Conservation (phyloP, 371 early-diverging fungal species). For the Batkoa obscura region DNA sequence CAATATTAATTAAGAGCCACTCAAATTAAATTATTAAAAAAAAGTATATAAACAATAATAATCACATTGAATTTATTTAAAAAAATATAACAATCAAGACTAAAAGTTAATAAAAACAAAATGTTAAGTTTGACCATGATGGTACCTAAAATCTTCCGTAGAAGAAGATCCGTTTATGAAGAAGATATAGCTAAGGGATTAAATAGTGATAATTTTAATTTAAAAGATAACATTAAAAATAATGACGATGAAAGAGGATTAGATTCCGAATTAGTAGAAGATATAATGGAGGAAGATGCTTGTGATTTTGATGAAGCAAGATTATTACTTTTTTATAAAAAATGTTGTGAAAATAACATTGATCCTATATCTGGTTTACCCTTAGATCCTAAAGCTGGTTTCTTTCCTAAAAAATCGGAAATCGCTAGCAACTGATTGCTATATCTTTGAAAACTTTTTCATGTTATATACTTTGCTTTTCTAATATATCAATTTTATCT, state of each 20-base stretch:
- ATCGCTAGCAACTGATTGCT: too few species aligned
- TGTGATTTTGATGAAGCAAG: conserved; percentile 66
- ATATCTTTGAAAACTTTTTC: too few species aligned
- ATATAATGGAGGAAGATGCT: conserved; percentile 49
- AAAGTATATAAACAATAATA: too few species aligned
- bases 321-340: conserved; percentile 45
- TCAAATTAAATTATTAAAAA: too few species aligned
- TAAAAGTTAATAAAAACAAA: not conserved
- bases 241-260: conserved; percentile 54
- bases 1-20: too few species aligned
- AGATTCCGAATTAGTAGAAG: conserved; percentile 40
- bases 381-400: conserved; percentile 40
- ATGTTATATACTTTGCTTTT: too few species aligned
- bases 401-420: not conserved
- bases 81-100: too few species aligned
- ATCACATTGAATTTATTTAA: too few species aligned
- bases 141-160: not conserved
- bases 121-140: not conserved
- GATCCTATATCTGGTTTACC: conserved; percentile 63
- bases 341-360: conserved; percentile 49
- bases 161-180: conserved; percentile 8
- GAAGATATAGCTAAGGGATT: conserved; percentile 47
- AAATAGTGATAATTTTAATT: conserved; percentile 46
- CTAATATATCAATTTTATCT: too few species aligned
- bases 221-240: conserved; percentile 36